Evolutionary conservation across 257 asterid genomes (phyloP).

Genomic region (Solanum corneliomulleri): DNA sequence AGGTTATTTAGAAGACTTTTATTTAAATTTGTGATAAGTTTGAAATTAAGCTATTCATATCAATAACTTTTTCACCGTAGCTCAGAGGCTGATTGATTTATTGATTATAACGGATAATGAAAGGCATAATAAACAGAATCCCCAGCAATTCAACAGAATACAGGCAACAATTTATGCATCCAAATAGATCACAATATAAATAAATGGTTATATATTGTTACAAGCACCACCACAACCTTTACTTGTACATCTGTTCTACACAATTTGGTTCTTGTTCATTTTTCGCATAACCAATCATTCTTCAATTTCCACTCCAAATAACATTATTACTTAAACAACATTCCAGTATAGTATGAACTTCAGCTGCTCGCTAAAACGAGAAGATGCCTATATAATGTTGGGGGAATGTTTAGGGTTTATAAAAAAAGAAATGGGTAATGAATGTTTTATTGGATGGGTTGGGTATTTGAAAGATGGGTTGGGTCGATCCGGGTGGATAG

Average conservation of each 20-base stretch:
- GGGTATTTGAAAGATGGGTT: no score
- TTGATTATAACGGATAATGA: not conserved
- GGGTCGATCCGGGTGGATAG: no score
- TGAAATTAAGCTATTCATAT: not conserved
- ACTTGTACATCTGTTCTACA: no score
- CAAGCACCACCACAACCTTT: no score
- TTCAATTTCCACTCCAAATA: not conserved
- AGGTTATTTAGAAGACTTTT: no score
- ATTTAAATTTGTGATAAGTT: not conserved
- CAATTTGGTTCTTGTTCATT: no score
- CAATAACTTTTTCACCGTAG: not conserved
- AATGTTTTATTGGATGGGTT: no score
- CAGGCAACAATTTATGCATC: not conserved
- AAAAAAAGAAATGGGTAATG: no score
- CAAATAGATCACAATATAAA: no score
- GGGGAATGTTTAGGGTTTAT: no score
- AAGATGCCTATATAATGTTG: not conserved
- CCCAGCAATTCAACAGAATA: not conserved
- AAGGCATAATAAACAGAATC: not conserved
- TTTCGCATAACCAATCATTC: not conserved
- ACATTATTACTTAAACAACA: not conserved
- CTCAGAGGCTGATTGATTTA: not conserved
- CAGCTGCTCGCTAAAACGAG: not conserved
- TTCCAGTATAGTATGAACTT: not conserved
- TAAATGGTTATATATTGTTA: no score